These are phyloP conservation scores for Calocybe indica DNA, from an alignment of 768 basidiomycete genomes.

Conservation along the genomic window DNA sequence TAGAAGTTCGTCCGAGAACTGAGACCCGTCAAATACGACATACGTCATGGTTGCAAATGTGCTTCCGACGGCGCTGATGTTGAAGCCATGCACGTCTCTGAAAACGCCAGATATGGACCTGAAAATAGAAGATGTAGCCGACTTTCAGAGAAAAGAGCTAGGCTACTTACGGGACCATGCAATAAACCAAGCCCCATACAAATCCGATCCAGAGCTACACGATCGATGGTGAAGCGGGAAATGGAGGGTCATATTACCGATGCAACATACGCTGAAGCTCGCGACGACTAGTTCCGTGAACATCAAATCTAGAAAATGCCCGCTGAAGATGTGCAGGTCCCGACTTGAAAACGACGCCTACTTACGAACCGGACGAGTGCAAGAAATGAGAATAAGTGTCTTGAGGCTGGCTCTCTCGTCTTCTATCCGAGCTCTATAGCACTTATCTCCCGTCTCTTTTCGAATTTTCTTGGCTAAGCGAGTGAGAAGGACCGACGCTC, in stretches of 20 bases:
- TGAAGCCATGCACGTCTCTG: constrained; percentile 50
- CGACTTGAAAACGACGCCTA: constrained; percentile 6
- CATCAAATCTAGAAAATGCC: constrained; percentile 42
- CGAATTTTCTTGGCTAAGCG: constrained; percentile 57
- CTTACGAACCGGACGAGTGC: constrained; percentile 67
- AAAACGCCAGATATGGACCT: constrained; percentile 59
- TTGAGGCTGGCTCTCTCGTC: constrained; percentile 50
- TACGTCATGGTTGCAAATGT: constrained; percentile 55
- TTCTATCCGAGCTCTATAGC: constrained; percentile 60
- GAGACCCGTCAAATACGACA: constrained; percentile 9
- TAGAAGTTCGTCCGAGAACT: background rate
- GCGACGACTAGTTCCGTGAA: constrained; percentile 70
- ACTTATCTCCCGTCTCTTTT: constrained; percentile 55
- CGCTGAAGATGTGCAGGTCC: background rate
- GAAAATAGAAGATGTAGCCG: background rate
- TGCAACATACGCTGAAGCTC: constrained; percentile 60
- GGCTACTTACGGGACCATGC: constrained; percentile 47
- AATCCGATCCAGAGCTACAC: constrained; percentile 65
- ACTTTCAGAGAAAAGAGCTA: constrained; percentile 29
- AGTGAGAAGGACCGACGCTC: constrained; percentile 63
- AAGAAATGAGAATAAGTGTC: constrained; percentile 63
- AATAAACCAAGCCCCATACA: constrained; percentile 72
- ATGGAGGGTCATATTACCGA: constrained; percentile 62
- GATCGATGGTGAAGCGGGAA: constrained; percentile 27
- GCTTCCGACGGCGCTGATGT: constrained; percentile 51